Conservation (phyloP, 2,329 filamentous ascomycete species). For the Paraconiothyrium sp. region DNA sequence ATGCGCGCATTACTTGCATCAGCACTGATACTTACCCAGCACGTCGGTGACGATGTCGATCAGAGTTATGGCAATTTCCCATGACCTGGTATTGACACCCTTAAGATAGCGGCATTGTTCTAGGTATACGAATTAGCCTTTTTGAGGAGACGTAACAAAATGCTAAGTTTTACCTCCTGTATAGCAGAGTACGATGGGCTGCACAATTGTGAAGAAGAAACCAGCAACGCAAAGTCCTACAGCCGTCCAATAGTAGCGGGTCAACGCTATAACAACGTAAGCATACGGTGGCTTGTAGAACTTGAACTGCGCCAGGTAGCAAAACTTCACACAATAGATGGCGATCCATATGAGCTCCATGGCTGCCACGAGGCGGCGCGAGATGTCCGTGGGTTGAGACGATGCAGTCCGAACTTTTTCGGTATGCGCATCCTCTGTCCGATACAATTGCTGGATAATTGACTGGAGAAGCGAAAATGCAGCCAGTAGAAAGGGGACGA, state of each 20-base stretch:
- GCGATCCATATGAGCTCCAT: constrained; percentile 29
- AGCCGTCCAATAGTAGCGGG: constrained; percentile 25
- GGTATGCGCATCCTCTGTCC: neutral
- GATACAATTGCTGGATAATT: constrained; percentile 17
- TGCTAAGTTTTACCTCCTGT: constrained; percentile 14
- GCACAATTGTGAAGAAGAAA: constrained; percentile 24
- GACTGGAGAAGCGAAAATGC: constrained; percentile 25
- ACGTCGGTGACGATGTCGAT: constrained; percentile 28
- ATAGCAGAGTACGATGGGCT: constrained; percentile 26
- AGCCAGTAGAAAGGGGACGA: constrained; percentile 22
- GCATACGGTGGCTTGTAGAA: constrained; percentile 33
- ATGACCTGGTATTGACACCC: constrained; percentile 9
- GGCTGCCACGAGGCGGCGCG: constrained; percentile 23
- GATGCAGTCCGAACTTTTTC: neutral
- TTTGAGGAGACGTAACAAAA: neutral
- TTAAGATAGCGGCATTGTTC: constrained; percentile 24
- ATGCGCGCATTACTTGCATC: neutral
- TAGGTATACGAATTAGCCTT: constrained; percentile 12
- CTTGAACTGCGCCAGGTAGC: constrained; percentile 31
- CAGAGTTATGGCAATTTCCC: constrained; percentile 21
- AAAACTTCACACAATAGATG: constrained; percentile 32
- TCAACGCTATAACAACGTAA: constrained; percentile 26
- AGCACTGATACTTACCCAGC: constrained; percentile 19
- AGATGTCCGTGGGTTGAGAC: neutral
- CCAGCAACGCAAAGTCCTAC: constrained; percentile 19